Evolutionary conservation across 768 basidiomycete species (phyloP).

Genomic region (Lentinula aciculospora): DNA sequence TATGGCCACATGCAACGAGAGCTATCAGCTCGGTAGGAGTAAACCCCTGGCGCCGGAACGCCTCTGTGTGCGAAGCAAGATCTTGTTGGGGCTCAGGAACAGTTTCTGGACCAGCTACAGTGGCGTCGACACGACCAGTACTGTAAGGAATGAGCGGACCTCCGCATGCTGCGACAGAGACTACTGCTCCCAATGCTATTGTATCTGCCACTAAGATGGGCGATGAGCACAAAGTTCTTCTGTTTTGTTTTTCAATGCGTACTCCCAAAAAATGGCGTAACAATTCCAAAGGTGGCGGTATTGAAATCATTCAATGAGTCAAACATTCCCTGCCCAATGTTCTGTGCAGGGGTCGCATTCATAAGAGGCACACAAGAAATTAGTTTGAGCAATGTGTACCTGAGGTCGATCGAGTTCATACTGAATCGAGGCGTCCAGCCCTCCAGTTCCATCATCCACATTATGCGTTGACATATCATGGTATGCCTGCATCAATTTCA

Average conservation of each 20-base stretch:
- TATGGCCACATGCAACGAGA: constrained; percentile 11
- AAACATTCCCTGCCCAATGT: constrained; percentile 41
- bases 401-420: constrained; percentile 39
- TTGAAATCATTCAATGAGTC: constrained; percentile 38
- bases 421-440: constrained; percentile 43
- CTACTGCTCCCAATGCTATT: constrained; percentile 32
- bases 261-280: constrained; percentile 40
- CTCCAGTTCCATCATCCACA: constrained; percentile 36
- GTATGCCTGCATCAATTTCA: constrained; percentile 26
- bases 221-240: neutral
- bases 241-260: constrained; percentile 11
- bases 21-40: constrained; percentile 13
- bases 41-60: constrained; percentile 39
- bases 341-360: constrained; percentile 21
- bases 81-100: constrained; percentile 39
- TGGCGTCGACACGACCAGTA: constrained; percentile 38
- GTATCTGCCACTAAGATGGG: constrained; percentile 35
- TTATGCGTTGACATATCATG: constrained; percentile 47
- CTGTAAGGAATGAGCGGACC: constrained; percentile 40
- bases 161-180: constrained; percentile 35
- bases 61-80: constrained; percentile 29
- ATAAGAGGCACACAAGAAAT: neutral
- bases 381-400: constrained; percentile 21
- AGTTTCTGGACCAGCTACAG: constrained; percentile 28
- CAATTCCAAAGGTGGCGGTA: constrained; percentile 24